phyloP scores from a whole-genome alignment of 2,329 filamentous ascomycete species.

The Colletotrichum salicis region DNA sequence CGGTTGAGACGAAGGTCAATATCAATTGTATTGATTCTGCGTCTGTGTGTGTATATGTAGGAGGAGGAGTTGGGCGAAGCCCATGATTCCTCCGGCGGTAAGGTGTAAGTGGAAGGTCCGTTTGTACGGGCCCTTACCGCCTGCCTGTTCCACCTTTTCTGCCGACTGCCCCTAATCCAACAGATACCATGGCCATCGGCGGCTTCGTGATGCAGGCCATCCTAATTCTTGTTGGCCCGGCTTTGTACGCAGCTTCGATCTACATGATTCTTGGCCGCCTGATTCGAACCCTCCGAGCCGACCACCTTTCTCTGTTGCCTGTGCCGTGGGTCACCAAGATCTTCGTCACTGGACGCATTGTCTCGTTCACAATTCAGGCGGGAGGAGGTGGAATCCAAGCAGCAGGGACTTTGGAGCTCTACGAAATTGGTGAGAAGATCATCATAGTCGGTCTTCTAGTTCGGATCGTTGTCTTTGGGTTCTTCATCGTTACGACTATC shows the following conservation, averaged over 20 bases:
- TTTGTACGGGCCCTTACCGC: too few relatives aligned
- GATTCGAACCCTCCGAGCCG: slow-evolving; percentile 40
- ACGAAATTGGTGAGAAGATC: slow-evolving; percentile 53
- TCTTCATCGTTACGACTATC: slow-evolving; percentile 60
- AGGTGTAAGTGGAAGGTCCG: too few relatives aligned
- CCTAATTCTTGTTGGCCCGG: slow-evolving; percentile 35
- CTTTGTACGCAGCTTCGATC: slow-evolving; percentile 24
- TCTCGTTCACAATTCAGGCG: slow-evolving; percentile 54
- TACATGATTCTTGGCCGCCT: slow-evolving; percentile 43
- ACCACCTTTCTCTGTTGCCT: slow-evolving; percentile 31
- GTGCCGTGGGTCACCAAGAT: slow-evolving; percentile 52
- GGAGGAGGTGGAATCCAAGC: slow-evolving; percentile 45
- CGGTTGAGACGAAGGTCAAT: too few relatives aligned
- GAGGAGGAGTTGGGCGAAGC: too few relatives aligned
- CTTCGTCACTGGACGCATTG: slow-evolving; percentile 58
- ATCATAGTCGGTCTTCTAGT: slow-evolving; percentile 63
- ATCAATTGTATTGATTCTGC: too few relatives aligned
- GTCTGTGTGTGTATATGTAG: too few relatives aligned
- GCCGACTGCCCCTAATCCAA: too few relatives aligned
- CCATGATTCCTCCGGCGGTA: too few relatives aligned
- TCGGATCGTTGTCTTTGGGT: slow-evolving; percentile 65
- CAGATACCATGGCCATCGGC: slow-evolving; percentile 20
- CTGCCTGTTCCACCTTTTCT: too few relatives aligned
- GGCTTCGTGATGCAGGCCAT: slow-evolving; percentile 37
- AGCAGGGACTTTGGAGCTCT: not conserved